Evolutionary conservation across 2,329 filamentous ascomycete genomes (phyloP).

Genomic region (Fusarium poae): DNA sequence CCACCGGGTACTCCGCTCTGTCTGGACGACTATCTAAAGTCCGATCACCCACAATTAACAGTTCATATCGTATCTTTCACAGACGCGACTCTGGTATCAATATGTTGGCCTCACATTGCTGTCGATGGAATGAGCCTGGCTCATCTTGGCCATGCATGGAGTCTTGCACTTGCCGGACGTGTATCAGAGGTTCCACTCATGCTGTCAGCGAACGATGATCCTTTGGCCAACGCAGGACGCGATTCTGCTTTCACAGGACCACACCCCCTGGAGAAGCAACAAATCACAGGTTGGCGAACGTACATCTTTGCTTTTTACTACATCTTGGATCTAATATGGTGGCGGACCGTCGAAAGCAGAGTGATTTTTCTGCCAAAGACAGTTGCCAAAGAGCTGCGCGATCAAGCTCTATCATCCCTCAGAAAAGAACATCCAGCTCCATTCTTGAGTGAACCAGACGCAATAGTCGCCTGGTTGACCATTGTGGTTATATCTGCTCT

Average conservation of each 20-base stretch:
- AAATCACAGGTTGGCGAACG: constrained; percentile 5
- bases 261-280: neutral
- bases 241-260: constrained; percentile 2
- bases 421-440: neutral
- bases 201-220: constrained; percentile 10
- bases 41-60: constrained; percentile 20
- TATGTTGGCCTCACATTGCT: constrained; percentile 25
- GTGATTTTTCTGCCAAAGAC: constrained; percentile 4
- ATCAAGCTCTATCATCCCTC: neutral
- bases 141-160: constrained; percentile 17
- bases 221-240: constrained; percentile 16
- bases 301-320: constrained; percentile 9
- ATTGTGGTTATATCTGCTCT: neutral
- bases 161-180: constrained; percentile 11
- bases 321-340: constrained; percentile 1
- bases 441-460: constrained; percentile 19
- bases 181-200: constrained; percentile 1
- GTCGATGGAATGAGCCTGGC: constrained; percentile 16
- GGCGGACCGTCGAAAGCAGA: constrained; percentile 13
- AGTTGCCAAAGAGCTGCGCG: neutral
- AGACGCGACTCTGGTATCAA: constrained; percentile 24
- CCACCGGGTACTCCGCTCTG: neutral
- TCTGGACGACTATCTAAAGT: constrained; percentile 15
- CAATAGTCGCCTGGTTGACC: constrained; percentile 9
- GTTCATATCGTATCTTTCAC: constrained; percentile 23